A percentile compares a stretch with the other conserved stretches of the same genome.
Evolutionary conservation across 2,329 filamentous ascomycete genomes (phyloP).

Genomic region (Clathrospora elynae): DNA sequence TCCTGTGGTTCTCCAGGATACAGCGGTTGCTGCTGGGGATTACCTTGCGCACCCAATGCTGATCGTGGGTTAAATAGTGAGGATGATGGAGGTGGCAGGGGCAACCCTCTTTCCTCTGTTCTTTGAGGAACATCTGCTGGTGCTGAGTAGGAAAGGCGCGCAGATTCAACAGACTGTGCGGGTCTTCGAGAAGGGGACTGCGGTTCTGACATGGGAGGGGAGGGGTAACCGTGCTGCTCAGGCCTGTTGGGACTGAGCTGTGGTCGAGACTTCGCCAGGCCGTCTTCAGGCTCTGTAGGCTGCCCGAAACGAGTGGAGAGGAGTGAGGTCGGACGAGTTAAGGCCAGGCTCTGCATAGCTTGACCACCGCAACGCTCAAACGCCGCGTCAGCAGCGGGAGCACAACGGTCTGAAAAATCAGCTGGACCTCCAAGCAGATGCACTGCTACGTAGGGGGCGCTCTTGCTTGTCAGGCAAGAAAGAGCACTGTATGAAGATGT

Average conservation of each 20-base stretch:
- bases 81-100: slow-evolving; percentile 34
- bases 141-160: slow-evolving; percentile 36
- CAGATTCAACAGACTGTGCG: slow-evolving; percentile 43
- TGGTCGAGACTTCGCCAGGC: slow-evolving; percentile 41
- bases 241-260: slow-evolving; percentile 45
- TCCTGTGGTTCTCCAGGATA: slow-evolving; percentile 40
- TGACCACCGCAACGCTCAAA: slow-evolving; percentile 44
- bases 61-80: slow-evolving; percentile 35
- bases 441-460: slow-evolving; percentile 21
- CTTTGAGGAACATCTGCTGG: slow-evolving; percentile 31
- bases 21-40: slow-evolving; percentile 33
- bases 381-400: slow-evolving; percentile 44
- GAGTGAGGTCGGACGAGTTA: slow-evolving; percentile 46
- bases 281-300: slow-evolving; percentile 43
- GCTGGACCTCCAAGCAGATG: slow-evolving; percentile 24
- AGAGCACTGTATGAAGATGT: slow-evolving; percentile 24
- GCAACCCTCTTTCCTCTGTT: slow-evolving; percentile 27
- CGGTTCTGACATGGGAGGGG: slow-evolving; percentile 59
- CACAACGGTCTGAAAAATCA: slow-evolving; percentile 34
- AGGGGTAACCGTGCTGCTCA: slow-evolving; percentile 52
- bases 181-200: slow-evolving; percentile 50
- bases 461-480: slow-evolving; percentile 26
- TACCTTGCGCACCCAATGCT: slow-evolving; percentile 23
- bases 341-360: slow-evolving; percentile 51
- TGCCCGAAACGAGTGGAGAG: slow-evolving; percentile 46